phyloP scores from a whole-genome alignment of 2,329 filamentous ascomycete genomes.

The Dendryphion nanum region DNA sequence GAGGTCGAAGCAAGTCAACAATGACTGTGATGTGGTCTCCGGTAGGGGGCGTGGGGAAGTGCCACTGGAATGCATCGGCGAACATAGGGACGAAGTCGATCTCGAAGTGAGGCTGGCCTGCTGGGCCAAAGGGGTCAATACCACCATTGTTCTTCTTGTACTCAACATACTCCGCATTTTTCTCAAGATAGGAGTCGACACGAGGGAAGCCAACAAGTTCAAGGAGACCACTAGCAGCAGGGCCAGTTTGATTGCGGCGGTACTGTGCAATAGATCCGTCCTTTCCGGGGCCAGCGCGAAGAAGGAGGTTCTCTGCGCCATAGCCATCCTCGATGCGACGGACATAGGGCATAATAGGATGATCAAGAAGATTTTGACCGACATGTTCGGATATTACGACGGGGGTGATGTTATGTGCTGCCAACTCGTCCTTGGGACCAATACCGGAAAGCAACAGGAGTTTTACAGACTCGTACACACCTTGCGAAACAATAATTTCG shows the following conservation, averaged over 20 bases:
- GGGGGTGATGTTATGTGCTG: constrained; percentile 50
- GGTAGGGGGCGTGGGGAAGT: constrained; percentile 41
- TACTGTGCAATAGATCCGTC: constrained; percentile 36
- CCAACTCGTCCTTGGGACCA: constrained; percentile 53
- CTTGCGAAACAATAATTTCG: constrained; percentile 27
- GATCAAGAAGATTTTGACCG: constrained; percentile 62
- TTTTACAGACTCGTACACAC: constrained; percentile 61
- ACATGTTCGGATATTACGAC: constrained; percentile 58
- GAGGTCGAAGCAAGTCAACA: constrained; percentile 50
- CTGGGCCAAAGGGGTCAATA: constrained; percentile 27
- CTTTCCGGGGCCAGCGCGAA: constrained; percentile 33
- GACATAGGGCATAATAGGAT: constrained; percentile 20
- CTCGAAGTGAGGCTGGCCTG: constrained; percentile 27
- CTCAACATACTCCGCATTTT: constrained; percentile 48
- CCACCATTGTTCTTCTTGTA: constrained; percentile 42
- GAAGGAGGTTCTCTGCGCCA: constrained; percentile 50
- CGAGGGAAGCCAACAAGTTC: constrained; percentile 57
- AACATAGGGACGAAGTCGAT: constrained; percentile 61
- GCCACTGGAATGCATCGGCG: constrained; percentile 51
- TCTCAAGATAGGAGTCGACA: constrained; percentile 55
- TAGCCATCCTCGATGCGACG: constrained; percentile 48
- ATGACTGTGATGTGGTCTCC: constrained; percentile 59
- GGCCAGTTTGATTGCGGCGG: constrained; percentile 42
- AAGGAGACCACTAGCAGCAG: constrained; percentile 43
- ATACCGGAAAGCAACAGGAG: constrained; percentile 62